Evolutionary conservation across 345 rosid genomes (phyloP).

Genomic region (Eucalyptus microcorys): DNA sequence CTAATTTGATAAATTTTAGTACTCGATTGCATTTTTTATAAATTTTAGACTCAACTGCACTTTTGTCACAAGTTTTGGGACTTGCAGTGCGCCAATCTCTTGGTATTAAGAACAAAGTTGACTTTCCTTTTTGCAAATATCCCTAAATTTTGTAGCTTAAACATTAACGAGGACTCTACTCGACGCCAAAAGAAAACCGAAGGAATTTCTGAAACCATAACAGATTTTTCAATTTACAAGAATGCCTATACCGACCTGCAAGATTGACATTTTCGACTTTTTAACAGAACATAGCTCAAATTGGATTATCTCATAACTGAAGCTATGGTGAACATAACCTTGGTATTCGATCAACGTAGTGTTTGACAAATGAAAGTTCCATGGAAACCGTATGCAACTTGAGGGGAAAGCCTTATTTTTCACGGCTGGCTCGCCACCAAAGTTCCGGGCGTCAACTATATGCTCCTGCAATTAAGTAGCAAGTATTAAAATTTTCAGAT

Average conservation of each 20-base stretch:
- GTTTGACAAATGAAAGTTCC: constrained; percentile 9
- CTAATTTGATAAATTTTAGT: no score
- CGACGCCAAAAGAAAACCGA: not conserved
- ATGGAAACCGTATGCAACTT: constrained; percentile 33
- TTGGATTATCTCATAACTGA: not conserved
- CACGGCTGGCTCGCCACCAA: constrained; percentile 7
- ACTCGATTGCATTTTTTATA: fast-evolving
- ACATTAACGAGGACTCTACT: not conserved
- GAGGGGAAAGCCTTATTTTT: constrained; percentile 3
- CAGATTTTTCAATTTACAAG: not conserved
- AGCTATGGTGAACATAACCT: not conserved
- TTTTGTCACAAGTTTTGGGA: no score
- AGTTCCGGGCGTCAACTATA: constrained; percentile 16
- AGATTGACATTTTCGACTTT: not conserved
- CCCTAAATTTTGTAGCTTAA: not conserved
- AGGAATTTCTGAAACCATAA: not conserved
- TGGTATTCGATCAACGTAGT: not conserved
- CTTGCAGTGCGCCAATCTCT: fast-evolving
- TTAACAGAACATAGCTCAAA: not conserved
- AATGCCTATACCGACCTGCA: not conserved
- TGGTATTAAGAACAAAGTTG: not conserved
- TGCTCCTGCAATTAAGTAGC: constrained; percentile 5
- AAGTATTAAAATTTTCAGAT: not conserved
- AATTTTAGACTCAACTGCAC: fast-evolving
- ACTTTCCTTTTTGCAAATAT: not conserved